These are phyloP conservation scores for Spathaspora girioi DNA, from an alignment of 805 yeast species.

Conservation along the genomic window DNA sequence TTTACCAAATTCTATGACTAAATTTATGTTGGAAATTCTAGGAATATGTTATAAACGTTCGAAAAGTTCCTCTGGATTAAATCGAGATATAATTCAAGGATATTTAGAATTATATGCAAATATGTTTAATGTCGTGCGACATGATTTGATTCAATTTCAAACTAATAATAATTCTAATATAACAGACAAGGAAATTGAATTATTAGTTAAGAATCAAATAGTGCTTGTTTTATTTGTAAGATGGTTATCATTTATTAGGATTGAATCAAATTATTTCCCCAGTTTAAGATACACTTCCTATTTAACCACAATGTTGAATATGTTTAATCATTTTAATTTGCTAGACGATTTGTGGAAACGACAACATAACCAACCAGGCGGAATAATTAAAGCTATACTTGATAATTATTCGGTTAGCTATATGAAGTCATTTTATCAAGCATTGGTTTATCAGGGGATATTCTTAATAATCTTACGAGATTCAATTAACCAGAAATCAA, in stretches of 20 bases:
- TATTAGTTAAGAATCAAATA: slow-evolving; percentile 14
- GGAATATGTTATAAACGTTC: slow-evolving; percentile 19
- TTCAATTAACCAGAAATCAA: slow-evolving; percentile 4
- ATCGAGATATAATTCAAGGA: slow-evolving; percentile 12
- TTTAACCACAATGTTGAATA: slow-evolving; percentile 20
- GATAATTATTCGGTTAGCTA: slow-evolving; percentile 10
- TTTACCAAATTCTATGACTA: slow-evolving; percentile 5
- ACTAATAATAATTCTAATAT: not conserved
- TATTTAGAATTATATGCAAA: slow-evolving; percentile 16
- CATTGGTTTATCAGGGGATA: slow-evolving; percentile 16
- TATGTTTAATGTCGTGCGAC: slow-evolving; percentile 7
- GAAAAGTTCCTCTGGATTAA: slow-evolving; percentile 3
- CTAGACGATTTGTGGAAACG: slow-evolving; percentile 11
- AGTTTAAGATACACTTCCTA: slow-evolving; percentile 23
- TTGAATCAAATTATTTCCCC: slow-evolving; percentile 26
- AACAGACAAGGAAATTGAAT: not conserved
- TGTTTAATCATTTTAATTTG: slow-evolving; percentile 20
- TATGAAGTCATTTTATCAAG: slow-evolving; percentile 14
- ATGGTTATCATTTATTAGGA: slow-evolving; percentile 24
- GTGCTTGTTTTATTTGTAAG: slow-evolving; percentile 14
- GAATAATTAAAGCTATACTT: slow-evolving; percentile 9
- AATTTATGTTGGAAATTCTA: slow-evolving; percentile 13
- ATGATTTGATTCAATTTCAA: slow-evolving; percentile 6
- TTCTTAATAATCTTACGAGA: slow-evolving; percentile 17
- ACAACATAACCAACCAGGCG: not conserved